A percentile compares a stretch with the other conserved stretches of the same genome.
These are phyloP conservation scores for Nicotiana otophora DNA, from an alignment of 257 asterid species.

Conservation along the genomic window DNA sequence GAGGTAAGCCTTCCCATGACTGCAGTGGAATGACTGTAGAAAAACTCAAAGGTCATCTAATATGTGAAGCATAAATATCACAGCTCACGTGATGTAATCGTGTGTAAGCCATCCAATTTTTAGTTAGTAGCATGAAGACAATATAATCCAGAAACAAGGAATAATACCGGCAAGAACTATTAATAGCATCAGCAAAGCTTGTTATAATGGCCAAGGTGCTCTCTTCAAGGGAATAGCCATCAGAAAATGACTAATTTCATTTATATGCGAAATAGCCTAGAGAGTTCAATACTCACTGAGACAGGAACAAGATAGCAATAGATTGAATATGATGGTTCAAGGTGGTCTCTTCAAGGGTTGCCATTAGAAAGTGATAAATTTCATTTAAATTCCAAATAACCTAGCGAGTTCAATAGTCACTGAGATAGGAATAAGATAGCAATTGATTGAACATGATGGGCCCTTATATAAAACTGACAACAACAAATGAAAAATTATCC, in stretches of 20 bases:
- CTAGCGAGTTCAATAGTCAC: background rate
- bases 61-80: background rate
- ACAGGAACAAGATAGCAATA: background rate
- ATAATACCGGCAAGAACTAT: background rate
- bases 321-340: background rate
- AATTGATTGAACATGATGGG: background rate
- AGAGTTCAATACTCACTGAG: background rate
- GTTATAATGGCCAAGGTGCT: background rate
- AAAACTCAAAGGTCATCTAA: constrained; percentile 25
- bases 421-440: background rate
- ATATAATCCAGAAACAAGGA: background rate
- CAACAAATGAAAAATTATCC: background rate
- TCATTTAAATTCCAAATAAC: background rate
- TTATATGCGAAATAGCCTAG: background rate
- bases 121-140: background rate
- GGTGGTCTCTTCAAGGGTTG: background rate
- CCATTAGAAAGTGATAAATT: background rate
- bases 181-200: background rate
- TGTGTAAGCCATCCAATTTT: background rate
- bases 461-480: background rate
- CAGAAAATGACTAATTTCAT: background rate
- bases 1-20: constrained; percentile 84
- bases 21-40: constrained; percentile 66
- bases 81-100: background rate
- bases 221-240: background rate